Evolutionary conservation across 2,329 filamentous ascomycete genomes (phyloP), one percentile per base, ranked within the genome.

Genomic region (Colletotrichum phormii): DNA sequence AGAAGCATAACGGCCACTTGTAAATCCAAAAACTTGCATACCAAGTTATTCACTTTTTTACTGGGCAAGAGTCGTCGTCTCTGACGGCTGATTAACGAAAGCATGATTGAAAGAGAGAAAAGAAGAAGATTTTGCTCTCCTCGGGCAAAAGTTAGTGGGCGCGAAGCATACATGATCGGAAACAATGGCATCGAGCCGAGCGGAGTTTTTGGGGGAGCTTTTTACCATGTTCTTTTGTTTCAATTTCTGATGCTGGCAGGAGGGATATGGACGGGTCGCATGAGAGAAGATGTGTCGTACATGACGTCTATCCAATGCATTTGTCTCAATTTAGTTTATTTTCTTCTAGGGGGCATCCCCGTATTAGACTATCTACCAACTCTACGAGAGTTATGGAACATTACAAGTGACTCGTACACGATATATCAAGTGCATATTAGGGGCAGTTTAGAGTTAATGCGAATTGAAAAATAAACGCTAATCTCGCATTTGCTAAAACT

Each of bases 41-140:
- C 15, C 33, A 63, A 12, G 22, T 29, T 24, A 31, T 9, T 26
- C 51, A 33, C 31, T 35, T n/a, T 15, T 53, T 29, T 49, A 31
- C 31, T 57, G 22, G n/a, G 9, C 29, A 18, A 53, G 42, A 15
- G 42, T 49, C 12, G 58, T 42, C 33, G 22, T 51, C 35, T 29
- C 15, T 1, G 55, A 51, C 31, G 46, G 42, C 61, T 18, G 29
- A 24, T 61, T 71, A n/a, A 71, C 31, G 67, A 73, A 57, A 51
- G 71, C 76, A 77, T 58, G 66, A 71, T 58, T 61, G 35, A 35
- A 64, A 64, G 35, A 35, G 18, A 49, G 42, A 71, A 75, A 24
- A 55, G 37, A 73, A 58, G 46, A 55, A 58, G 37, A 64, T 6
- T 9, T 61, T 37, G 67, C 59, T 42, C 55, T 62, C 22, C 65